Evolutionary conservation across 257 asterid genomes (phyloP).

Genomic region (Haberlea rhodopensis): DNA sequence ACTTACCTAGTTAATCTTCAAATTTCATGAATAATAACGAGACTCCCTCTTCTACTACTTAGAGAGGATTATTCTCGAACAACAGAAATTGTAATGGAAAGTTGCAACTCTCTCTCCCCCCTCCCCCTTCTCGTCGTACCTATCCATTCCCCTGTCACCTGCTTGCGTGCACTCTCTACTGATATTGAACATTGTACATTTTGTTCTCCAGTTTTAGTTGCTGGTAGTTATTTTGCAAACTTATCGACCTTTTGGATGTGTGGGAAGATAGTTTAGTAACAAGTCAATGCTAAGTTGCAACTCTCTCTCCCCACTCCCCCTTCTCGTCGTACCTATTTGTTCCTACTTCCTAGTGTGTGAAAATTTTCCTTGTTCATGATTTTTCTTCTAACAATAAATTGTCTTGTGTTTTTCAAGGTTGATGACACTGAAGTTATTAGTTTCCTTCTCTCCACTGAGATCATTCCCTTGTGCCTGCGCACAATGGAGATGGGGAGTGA

Average conservation of each 20-base stretch:
- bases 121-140: neutral
- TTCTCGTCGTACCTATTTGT: too few species aligned
- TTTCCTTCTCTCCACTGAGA: conserved; percentile 92
- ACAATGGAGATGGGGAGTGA: conserved; percentile 99
- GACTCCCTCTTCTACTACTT: neutral
- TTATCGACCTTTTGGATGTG: conserved; percentile 5
- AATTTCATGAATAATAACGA: neutral
- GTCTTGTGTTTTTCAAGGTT: conserved; percentile 44
- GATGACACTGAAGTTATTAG: conserved; percentile 91
- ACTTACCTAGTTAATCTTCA: neutral
- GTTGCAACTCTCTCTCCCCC: conserved; percentile 5
- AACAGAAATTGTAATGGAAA: neutral
- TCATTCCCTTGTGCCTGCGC: conserved; percentile 88
- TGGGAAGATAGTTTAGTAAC: neutral
- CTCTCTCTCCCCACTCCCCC: too few species aligned
- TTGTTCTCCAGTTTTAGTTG: neutral
- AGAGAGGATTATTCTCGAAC: conserved; percentile 11
- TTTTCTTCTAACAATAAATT: conserved; percentile 1
- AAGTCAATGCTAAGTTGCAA: neutral
- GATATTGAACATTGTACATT: neutral
- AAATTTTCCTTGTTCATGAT: neutral
- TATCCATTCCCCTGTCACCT: neutral
- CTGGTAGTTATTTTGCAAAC: neutral
- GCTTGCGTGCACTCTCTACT: neutral
- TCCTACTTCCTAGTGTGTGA: neutral